Conservation (phyloP, 495 filamentous ascomycete genomes). For the Hypomontagnella monticulosa region DNA sequence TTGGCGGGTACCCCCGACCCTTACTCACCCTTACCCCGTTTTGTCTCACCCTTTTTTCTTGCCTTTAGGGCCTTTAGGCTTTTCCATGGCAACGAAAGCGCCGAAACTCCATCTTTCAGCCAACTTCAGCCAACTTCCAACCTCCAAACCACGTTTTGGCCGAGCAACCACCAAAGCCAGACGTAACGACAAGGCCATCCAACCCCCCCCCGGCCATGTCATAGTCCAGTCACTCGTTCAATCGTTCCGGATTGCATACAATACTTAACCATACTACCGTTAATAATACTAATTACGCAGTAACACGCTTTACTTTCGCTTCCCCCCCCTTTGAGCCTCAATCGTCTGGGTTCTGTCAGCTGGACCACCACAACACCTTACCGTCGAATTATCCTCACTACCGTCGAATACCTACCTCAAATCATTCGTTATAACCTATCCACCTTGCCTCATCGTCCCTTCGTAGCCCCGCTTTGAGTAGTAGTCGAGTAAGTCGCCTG, state of each 20-base stretch:
- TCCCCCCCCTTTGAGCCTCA: slow-evolving; percentile 8
- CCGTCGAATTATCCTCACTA: slow-evolving; percentile 12
- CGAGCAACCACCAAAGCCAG: slow-evolving; percentile 34
- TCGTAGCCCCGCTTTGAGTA: neutral
- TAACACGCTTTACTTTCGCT: slow-evolving; percentile 22
- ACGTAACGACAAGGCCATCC: slow-evolving; percentile 6
- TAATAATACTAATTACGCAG: slow-evolving; percentile 32
- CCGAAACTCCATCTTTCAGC: slow-evolving; percentile 1
- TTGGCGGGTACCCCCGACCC: neutral
- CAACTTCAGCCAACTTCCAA: slow-evolving; percentile 7
- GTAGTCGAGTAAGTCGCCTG: neutral
- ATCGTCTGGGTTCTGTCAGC: slow-evolving; percentile 6
- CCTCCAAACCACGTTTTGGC: slow-evolving; percentile 22
- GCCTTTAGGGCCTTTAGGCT: too few species aligned
- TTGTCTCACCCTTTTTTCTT: slow-evolving; percentile 41
- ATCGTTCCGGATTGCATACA: slow-evolving; percentile 25
- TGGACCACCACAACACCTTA: slow-evolving; percentile 6
- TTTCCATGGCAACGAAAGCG: slow-evolving; percentile 22
- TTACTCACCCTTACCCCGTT: neutral
- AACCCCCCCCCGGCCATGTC: slow-evolving; percentile 24
- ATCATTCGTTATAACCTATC: slow-evolving; percentile 23
- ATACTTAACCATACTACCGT: slow-evolving; percentile 6
- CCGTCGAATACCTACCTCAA: neutral
- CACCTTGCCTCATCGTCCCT: neutral
- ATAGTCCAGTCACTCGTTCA: slow-evolving; percentile 19